These are phyloP conservation scores for Sphaerulina vaccinii DNA, from an alignment of 2,329 filamentous ascomycete genomes.

Conservation along the genomic window DNA sequence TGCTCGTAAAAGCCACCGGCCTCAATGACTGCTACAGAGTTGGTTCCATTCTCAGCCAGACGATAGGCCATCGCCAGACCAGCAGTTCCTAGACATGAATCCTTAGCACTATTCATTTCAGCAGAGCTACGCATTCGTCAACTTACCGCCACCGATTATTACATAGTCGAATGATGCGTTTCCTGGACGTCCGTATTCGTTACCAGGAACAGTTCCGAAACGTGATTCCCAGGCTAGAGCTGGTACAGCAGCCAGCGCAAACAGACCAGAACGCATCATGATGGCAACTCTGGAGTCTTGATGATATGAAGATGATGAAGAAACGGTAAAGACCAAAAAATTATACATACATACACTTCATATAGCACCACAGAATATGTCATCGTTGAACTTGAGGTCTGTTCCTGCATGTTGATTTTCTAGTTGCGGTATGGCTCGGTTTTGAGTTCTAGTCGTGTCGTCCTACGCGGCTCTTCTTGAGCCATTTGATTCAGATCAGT, in stretches of 20 bases:
- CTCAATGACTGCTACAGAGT: slow-evolving; percentile 29
- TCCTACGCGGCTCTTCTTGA: neutral
- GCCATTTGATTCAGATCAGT: neutral
- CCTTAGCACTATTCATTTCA: neutral
- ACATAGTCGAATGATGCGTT: neutral
- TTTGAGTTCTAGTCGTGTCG: neutral
- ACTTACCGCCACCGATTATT: neutral
- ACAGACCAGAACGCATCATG: neutral
- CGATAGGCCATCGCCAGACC: slow-evolving; percentile 27
- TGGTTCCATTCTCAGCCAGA: slow-evolving; percentile 19
- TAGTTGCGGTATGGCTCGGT: neutral
- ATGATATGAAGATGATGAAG: too few relatives aligned
- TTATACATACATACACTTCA: neutral
- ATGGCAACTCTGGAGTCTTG: neutral
- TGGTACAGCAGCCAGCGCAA: neutral
- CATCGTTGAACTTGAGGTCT: neutral
- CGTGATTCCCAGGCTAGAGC: neutral
- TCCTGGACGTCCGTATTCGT: neutral
- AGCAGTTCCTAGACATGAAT: slow-evolving; percentile 4
- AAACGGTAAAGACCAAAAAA: neutral
- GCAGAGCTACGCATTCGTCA: neutral
- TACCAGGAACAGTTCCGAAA: neutral
- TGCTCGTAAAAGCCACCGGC: slow-evolving; percentile 29
- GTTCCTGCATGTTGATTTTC: neutral
- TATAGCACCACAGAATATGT: neutral